Evolutionary conservation across 192 early-diverging fungal species (phyloP).

Genomic region (Paraglomus occultum): DNA sequence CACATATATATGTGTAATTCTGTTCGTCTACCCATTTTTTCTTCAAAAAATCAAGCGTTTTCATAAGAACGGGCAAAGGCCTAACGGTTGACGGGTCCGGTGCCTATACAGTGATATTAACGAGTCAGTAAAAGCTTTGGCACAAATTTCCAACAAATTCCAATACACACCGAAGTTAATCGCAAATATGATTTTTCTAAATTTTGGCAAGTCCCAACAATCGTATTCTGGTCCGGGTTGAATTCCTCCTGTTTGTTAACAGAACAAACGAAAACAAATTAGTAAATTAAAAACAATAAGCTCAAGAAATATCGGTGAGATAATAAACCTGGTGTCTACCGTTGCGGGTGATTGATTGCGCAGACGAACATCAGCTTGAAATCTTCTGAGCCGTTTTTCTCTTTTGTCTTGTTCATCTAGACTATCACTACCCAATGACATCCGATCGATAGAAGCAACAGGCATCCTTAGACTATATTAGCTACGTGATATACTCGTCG

Average conservation of each 20-base stretch:
- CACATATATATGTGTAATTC: constrained; percentile 95
- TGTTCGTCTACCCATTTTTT: constrained; percentile 77
- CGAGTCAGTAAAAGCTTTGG: constrained; percentile 5
- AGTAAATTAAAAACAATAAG: constrained; percentile 1
- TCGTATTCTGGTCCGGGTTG: constrained; percentile 40
- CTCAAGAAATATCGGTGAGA: constrained; percentile 27
- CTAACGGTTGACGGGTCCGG: constrained; percentile 94
- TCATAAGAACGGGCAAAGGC: constrained; percentile 71
- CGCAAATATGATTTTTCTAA: constrained; percentile 94
- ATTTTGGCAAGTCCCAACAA: constrained; percentile 81
- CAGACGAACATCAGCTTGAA: constrained; percentile 33
- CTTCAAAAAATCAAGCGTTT: constrained; percentile 77
- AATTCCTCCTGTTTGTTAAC: background rate
- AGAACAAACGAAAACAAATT: background rate
- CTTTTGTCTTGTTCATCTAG: constrained; percentile 38
- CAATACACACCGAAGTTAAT: constrained; percentile 73
- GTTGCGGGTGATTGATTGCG: constrained; percentile 4
- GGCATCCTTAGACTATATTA: background rate
- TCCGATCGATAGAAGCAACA: background rate
- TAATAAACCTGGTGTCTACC: constrained; percentile 9
- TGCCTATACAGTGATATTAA: constrained; percentile 46
- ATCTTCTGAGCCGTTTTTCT: constrained; percentile 37
- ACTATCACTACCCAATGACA: constrained; percentile 4
- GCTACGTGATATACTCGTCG: background rate
- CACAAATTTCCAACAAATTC: background rate